Conservation (phyloP, 2,329 filamentous ascomycete genomes). For the Aspergillus novoparasiticus region DNA sequence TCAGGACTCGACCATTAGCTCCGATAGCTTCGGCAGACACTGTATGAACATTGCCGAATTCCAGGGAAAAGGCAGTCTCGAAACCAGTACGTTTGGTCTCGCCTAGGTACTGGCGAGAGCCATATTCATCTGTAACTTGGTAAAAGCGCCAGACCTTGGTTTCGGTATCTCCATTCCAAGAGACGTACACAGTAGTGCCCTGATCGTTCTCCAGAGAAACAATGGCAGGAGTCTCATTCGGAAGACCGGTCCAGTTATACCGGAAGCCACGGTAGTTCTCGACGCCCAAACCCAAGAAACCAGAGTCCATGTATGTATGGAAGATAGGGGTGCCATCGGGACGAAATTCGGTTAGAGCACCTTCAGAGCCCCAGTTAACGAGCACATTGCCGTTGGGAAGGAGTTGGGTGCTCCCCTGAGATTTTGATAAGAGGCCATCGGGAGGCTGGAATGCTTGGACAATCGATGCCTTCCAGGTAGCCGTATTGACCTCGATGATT, state of each 20-base stretch:
- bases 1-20: constrained; percentile 28
- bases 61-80: constrained; percentile 31
- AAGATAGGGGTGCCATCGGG: constrained; percentile 39
- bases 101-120: constrained; percentile 31
- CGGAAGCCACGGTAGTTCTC: constrained; percentile 45
- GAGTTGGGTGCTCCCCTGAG: constrained; percentile 57
- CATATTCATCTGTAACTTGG: constrained; percentile 31
- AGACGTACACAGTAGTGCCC: constrained; percentile 52
- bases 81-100: constrained; percentile 30
- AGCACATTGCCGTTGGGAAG: constrained; percentile 57
- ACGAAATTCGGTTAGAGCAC: constrained; percentile 42
- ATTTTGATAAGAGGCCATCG: constrained; percentile 52
- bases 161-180: constrained; percentile 57
- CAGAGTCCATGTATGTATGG: constrained; percentile 48
- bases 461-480: constrained; percentile 46
- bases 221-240: constrained; percentile 39
- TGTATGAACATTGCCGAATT: constrained; percentile 31
- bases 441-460: constrained; percentile 53
- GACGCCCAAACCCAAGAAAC: constrained; percentile 38
- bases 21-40: constrained; percentile 46
- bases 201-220: constrained; percentile 36
- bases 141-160: constrained; percentile 55
- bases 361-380: constrained; percentile 60
- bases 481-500: constrained; percentile 50
- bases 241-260: constrained; percentile 44